phyloP scores from a whole-genome alignment of 768 basidiomycete genomes.

The Lentinula aciculospora region DNA sequence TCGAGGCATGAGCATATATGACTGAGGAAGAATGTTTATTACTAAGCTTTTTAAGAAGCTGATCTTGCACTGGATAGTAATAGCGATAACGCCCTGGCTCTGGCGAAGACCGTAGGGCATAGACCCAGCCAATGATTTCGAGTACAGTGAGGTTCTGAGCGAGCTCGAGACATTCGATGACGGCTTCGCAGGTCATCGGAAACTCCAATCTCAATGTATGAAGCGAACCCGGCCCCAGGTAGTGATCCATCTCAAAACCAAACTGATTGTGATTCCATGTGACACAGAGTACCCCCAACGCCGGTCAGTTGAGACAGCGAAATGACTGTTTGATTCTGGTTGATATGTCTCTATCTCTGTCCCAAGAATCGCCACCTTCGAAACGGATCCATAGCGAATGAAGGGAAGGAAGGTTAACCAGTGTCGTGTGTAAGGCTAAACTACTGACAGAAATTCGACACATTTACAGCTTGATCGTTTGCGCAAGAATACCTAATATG shows the following conservation, averaged over 20 bases:
- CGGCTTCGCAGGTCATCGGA: background rate
- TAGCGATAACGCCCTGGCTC: no score
- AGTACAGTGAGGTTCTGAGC: background rate
- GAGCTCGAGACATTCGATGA: background rate
- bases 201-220: background rate
- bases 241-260: background rate
- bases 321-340: background rate
- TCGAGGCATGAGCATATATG: no score
- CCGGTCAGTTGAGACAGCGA: background rate
- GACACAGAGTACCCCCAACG: background rate
- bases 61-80: no score
- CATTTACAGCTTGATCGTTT: background rate
- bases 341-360: background rate
- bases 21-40: no score
- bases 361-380: background rate
- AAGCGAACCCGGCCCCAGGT: background rate
- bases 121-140: background rate
- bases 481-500: background rate
- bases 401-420: background rate
- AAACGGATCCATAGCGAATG: background rate
- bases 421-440: background rate
- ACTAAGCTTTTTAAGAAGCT: no score
- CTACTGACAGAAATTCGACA: background rate
- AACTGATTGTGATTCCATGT: background rate
- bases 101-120: background rate